Conservation (phyloP, 2,329 filamentous ascomycete species). For the Talaromyces sp. region DNA sequence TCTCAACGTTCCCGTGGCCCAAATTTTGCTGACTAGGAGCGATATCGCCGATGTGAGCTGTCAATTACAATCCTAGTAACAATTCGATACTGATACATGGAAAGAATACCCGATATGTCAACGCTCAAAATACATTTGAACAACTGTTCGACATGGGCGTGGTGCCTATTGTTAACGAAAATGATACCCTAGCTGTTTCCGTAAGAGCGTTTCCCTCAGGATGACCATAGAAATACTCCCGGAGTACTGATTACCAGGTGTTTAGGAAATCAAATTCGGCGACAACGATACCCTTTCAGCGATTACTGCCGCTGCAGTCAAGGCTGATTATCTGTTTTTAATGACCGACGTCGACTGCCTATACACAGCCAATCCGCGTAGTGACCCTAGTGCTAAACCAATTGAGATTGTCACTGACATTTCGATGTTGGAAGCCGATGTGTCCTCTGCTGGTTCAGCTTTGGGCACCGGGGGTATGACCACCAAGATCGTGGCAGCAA, state of each 20-base stretch:
- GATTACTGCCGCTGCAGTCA: slow-evolving; percentile 95
- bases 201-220: slow-evolving; percentile 34
- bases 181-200: slow-evolving; percentile 92
- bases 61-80: background rate
- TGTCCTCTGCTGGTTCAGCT: slow-evolving; percentile 84
- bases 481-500: slow-evolving; percentile 93
- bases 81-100: slow-evolving; percentile 13
- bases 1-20: slow-evolving; percentile 85
- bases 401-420: slow-evolving; percentile 96
- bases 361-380: slow-evolving; percentile 92
- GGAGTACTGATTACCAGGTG: background rate
- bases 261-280: slow-evolving; percentile 91
- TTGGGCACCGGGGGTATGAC: slow-evolving; percentile 96
- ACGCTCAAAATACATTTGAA: slow-evolving; percentile 92
- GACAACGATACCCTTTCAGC: slow-evolving; percentile 98
- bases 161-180: slow-evolving; percentile 98
- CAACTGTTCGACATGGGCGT: slow-evolving; percentile 93
- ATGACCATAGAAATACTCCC: background rate
- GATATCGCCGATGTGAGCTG: slow-evolving; percentile 85
- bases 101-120: slow-evolving; percentile 86
- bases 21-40: slow-evolving; percentile 90
- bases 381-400: slow-evolving; percentile 78
- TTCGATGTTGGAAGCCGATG: slow-evolving; percentile 77
- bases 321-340: slow-evolving; percentile 92
- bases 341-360: slow-evolving; percentile 99